Evolutionary conservation across 331 rosid species (phyloP).

Genomic region (Rosa hybrid): DNA sequence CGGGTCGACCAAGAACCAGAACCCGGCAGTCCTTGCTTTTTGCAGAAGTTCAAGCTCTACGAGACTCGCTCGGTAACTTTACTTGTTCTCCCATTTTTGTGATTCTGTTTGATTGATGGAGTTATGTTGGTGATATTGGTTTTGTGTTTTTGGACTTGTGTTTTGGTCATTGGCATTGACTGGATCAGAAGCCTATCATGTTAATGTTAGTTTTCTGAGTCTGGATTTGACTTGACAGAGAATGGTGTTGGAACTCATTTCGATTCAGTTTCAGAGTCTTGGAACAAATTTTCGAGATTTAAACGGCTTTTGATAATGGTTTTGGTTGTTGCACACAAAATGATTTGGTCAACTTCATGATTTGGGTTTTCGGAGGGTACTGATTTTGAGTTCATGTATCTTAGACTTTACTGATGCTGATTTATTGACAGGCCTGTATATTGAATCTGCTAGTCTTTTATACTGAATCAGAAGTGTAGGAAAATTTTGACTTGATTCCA

Average conservation of each 20-base stretch:
- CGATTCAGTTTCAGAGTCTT: not conserved
- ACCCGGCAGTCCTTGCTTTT: slow-evolving; percentile 36
- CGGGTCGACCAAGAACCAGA: slow-evolving; percentile 42
- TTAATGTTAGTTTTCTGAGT: not conserved
- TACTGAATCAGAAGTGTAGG: not conserved
- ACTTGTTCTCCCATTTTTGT: slow-evolving; percentile 21
- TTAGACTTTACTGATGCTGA: not conserved
- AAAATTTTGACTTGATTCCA: not conserved
- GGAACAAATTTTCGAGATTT: slow-evolving; percentile 1
- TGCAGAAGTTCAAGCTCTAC: slow-evolving; percentile 96
- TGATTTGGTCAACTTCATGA: slow-evolving; percentile 11
- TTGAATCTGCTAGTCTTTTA: slow-evolving; percentile 9
- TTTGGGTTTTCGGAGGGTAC: not conserved
- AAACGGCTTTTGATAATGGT: not conserved
- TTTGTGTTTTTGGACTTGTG: not conserved
- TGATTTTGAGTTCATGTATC: not conserved
- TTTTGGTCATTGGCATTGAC: slow-evolving; percentile 2
- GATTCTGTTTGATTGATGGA: not conserved
- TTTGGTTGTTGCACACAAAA: slow-evolving; percentile 7
- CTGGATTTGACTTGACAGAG: slow-evolving; percentile 15
- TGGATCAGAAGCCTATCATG: not conserved
- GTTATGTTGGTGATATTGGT: not conserved
- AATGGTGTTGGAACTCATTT: not conserved
- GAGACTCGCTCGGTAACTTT: slow-evolving; percentile 87
- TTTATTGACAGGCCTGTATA: not conserved